phyloP scores from a whole-genome alignment of 495 filamentous ascomycete genomes.

The Penicillium fimorum region DNA sequence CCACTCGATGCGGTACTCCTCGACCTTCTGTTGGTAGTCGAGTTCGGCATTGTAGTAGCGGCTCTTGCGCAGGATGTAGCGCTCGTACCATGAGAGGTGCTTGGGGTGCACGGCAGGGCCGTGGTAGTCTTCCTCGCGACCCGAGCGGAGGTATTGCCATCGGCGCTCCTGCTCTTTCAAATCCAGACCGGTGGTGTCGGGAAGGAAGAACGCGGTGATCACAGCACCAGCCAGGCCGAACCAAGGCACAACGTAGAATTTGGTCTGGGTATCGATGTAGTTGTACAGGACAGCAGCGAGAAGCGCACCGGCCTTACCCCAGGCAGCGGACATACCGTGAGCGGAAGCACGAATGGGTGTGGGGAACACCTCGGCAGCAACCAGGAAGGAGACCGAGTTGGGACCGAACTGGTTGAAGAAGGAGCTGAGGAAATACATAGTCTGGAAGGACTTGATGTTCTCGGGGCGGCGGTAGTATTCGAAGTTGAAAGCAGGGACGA shows the following conservation, averaged over 20 bases:
- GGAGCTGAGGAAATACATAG: constrained; percentile 87
- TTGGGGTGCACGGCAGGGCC: constrained; percentile 83
- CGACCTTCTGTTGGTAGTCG: constrained; percentile 75
- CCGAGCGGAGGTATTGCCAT: constrained; percentile 74
- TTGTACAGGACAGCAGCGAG: constrained; percentile 82
- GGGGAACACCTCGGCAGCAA: constrained; percentile 87
- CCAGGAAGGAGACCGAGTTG: constrained; percentile 88
- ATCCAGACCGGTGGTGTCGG: constrained; percentile 89
- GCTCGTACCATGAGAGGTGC: constrained; percentile 82
- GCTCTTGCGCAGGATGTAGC: constrained; percentile 58
- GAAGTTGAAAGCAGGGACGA: constrained; percentile 81
- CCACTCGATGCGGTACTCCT: constrained; percentile 73
- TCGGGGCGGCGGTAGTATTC: constrained; percentile 65
- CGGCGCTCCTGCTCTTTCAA: constrained; percentile 92
- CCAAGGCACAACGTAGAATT: constrained; percentile 89
- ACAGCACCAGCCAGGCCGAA: constrained; percentile 82
- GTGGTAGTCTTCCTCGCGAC: constrained; percentile 76
- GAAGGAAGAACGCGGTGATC: constrained; percentile 76
- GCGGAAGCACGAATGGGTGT: constrained; percentile 87
- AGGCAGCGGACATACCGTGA: constrained; percentile 83
- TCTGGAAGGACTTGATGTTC: constrained; percentile 77
- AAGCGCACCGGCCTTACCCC: constrained; percentile 81
- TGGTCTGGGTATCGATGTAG: constrained; percentile 74
- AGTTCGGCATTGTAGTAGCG: constrained; percentile 76
- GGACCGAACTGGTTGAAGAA: constrained; percentile 98